Conservation (phyloP, 441 rosid genomes). For the Jatropha multifida region DNA sequence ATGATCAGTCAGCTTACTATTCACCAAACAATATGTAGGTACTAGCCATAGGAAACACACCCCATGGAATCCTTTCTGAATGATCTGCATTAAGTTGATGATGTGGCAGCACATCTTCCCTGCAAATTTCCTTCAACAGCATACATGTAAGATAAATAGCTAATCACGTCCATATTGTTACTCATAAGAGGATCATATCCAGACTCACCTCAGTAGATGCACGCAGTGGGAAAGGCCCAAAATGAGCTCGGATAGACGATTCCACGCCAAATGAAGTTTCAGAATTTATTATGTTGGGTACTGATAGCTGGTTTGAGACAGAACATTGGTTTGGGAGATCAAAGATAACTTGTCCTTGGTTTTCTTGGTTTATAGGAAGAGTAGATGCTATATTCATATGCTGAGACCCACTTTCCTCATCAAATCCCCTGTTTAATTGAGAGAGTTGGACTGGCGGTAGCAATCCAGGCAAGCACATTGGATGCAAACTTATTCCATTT, state of each 20-base stretch:
- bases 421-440: constrained; percentile 33
- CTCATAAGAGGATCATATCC: neutral
- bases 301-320: constrained; percentile 32
- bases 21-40: neutral
- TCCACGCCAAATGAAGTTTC: constrained; percentile 49
- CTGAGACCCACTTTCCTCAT: constrained; percentile 35
- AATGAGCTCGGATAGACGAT: constrained; percentile 50
- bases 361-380: constrained; percentile 35
- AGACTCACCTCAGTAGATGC: constrained; percentile 44
- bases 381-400: constrained; percentile 31
- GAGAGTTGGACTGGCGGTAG: constrained; percentile 53
- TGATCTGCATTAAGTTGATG: constrained; percentile 38
- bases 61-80: constrained; percentile 37
- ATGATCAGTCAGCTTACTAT: neutral
- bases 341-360: constrained; percentile 27
- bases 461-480: constrained; percentile 58
- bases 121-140: constrained; percentile 46
- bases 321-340: constrained; percentile 39
- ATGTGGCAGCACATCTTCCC: constrained; percentile 41
- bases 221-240: constrained; percentile 46
- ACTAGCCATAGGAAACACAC: constrained; percentile 23
- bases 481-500: constrained; percentile 67
- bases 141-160: constrained; percentile 18
- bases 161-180: constrained; percentile 9
- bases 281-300: constrained; percentile 37